phyloP scores from a whole-genome alignment of 176 grass and related monocot species.

The Eragrostis curvula region DNA sequence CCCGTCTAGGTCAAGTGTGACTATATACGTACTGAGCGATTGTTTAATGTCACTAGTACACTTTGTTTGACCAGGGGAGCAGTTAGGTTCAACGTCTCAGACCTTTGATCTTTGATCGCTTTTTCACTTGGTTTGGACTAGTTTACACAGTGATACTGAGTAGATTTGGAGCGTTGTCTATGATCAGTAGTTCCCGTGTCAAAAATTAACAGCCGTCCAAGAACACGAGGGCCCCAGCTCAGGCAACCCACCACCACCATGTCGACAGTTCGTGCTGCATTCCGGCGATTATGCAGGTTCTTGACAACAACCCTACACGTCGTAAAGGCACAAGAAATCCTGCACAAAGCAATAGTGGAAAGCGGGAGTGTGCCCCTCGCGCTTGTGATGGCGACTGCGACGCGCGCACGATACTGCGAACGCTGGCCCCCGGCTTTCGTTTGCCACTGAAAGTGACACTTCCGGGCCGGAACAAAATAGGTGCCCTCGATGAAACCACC shows the following conservation, averaged over 20 bases:
- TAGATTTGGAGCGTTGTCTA: neutral
- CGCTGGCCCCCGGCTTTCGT: slow-evolving; percentile 9
- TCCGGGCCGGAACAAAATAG: slow-evolving; percentile 7
- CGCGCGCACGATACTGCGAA: slow-evolving; percentile 37
- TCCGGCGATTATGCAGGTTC: neutral
- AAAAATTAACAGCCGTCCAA: slow-evolving; percentile 25
- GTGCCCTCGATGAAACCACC: slow-evolving; percentile 22
- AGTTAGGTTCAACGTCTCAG: neutral
- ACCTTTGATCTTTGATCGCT: neutral
- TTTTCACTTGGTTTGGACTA: neutral
- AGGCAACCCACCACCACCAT: neutral
- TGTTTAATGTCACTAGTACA: neutral
- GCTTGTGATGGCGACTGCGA: neutral
- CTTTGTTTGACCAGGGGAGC: slow-evolving; percentile 35
- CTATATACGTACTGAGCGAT: neutral
- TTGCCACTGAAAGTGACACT: slow-evolving; percentile 7
- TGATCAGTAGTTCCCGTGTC: neutral
- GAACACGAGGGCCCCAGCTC: neutral
- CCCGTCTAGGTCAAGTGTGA: slow-evolving; percentile 32
- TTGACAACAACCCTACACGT: slow-evolving; percentile 20
- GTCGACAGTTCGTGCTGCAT: slow-evolving; percentile 45
- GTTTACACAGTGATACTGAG: neutral
- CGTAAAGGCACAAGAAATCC: slow-evolving; percentile 7
- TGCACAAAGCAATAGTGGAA: neutral
- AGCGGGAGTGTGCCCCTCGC: neutral